Evolutionary conservation across 2,329 filamentous ascomycete genomes (phyloP).

Genomic region (Trichoderma cornu-damae): DNA sequence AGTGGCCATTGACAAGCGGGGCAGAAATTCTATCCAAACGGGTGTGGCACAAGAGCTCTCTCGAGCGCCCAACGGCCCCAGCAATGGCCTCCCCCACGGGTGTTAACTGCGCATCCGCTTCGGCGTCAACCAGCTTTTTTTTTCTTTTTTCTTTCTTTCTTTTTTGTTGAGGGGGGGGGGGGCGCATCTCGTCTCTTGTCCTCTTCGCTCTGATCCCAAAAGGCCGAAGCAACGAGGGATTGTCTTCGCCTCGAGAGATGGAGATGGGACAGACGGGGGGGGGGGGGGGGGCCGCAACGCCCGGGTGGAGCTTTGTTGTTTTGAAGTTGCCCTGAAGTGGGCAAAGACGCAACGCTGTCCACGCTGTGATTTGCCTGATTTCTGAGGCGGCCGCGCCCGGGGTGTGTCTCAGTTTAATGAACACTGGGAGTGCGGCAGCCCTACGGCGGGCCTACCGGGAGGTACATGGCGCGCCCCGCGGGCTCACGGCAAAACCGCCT

Average conservation of each 20-base stretch:
- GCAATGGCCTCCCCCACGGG: not conserved
- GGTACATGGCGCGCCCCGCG: not conserved
- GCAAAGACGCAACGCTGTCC: not conserved
- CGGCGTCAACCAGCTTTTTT: not conserved
- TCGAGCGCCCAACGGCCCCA: conserved; percentile 5
- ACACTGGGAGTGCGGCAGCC: conserved; percentile 7
- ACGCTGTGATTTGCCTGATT: conserved; percentile 9
- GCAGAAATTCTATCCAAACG: conserved; percentile 9
- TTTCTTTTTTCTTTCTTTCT: not conserved
- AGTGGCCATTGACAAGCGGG: conserved; percentile 12
- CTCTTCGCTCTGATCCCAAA: not conserved
- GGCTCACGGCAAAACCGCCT: not conserved
- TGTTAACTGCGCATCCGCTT: conserved; percentile 14
- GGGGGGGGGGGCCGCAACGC: not conserved
- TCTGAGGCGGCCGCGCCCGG: not conserved
- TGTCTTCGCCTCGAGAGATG: conserved; percentile 5
- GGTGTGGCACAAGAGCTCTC: conserved; percentile 14
- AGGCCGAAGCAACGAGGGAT: not conserved
- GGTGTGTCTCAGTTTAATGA: conserved; percentile 2
- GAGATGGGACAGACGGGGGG: not conserved
- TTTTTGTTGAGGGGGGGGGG: too few relatives aligned
- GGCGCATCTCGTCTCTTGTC: not conserved
- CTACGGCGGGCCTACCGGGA: not conserved
- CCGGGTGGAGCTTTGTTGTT: conserved; percentile 12
- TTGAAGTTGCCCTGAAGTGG: conserved; percentile 6